Base-by-base conservation (phyloP, 305 asterid species). In the Rubia occidens region DNA sequence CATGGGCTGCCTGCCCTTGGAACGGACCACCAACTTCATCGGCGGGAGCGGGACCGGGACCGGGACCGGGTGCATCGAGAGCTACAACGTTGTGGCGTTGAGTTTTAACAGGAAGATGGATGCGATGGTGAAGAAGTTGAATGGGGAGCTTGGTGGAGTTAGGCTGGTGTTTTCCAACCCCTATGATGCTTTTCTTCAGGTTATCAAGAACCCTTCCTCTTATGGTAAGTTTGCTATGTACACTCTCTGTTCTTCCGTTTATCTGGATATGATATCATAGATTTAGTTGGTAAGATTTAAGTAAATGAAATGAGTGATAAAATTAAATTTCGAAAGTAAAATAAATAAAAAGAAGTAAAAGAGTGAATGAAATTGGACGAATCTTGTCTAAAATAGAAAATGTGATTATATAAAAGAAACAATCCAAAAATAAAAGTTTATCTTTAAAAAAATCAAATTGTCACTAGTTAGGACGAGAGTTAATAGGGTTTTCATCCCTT, bases 1-100 rank as follows among this genome's bases (percentile, higher is more conserved):
- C 37, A 90, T 90, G 92, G 97, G 97, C 1, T 90, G 97, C 70
- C 67, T 90, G 54, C 97, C 97, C 2, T 58, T 90, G 72, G 98
- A 93, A 77, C 85, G 98, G 82, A 63, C 88, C 13, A 87, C 90
- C 9, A 93, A 86, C 29, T 87, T 69, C 59, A 55, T 89, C 3
- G 78, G 78, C 69, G 98, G 96, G 53, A 77, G 80, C 49, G 98
- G 98, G 20, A 78, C 73, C 51, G 82, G 60, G 10, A n/a, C n/a
- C n/a, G n/a, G n/a, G n/a, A n/a, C n/a, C n/a, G n/a, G n/a, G n/a
- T 93, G 98, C 80, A 66, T 77, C 74, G 86, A 93, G 15, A 79
- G 73, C 11, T 93, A 93, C 78, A 93, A 93, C 40, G 40, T 1
- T 2, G 91, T 93, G 54, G 96, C 97, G 1, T 18, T 70, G 58